These are phyloP conservation scores for Physaria fendleri DNA, from an alignment of 345 rosid genomes.

Conservation along the genomic window DNA sequence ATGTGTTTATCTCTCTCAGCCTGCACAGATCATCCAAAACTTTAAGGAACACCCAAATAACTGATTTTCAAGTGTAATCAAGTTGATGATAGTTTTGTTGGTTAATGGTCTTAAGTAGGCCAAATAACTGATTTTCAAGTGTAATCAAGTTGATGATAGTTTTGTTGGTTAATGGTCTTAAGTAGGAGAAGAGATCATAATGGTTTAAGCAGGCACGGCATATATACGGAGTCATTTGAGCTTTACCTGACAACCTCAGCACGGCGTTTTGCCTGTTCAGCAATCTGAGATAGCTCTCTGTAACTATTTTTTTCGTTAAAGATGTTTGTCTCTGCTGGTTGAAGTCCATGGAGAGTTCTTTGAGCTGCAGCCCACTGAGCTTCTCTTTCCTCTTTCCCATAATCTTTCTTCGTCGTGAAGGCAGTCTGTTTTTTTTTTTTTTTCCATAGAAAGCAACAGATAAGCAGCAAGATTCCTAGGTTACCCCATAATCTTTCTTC, in stretches of 20 bases:
- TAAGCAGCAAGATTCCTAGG: background rate
- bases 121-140: background rate
- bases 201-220: background rate
- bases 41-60: background rate
- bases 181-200: background rate
- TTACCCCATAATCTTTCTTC: constrained; percentile 63
- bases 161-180: background rate
- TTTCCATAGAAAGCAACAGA: background rate
- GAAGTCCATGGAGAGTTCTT: constrained; percentile 91
- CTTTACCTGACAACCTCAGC: constrained; percentile 72
- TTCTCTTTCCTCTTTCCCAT: constrained; percentile 86
- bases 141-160: background rate
- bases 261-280: constrained; percentile 82
- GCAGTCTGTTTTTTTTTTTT: constrained; percentile 47
- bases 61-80: background rate
- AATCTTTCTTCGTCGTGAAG: constrained; percentile 86
- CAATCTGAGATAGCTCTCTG: constrained; percentile 64
- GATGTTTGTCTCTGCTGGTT: constrained; percentile 49
- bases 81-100: background rate
- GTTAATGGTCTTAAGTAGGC: background rate
- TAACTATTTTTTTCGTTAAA: constrained; percentile 59
- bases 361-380: constrained; percentile 96
- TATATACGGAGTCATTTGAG: background rate
- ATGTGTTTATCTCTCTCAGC: constrained; percentile 66
- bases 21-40: constrained; percentile 31